Conservation (phyloP, 179 eudicot species). For the Spinacia oleracea region DNA sequence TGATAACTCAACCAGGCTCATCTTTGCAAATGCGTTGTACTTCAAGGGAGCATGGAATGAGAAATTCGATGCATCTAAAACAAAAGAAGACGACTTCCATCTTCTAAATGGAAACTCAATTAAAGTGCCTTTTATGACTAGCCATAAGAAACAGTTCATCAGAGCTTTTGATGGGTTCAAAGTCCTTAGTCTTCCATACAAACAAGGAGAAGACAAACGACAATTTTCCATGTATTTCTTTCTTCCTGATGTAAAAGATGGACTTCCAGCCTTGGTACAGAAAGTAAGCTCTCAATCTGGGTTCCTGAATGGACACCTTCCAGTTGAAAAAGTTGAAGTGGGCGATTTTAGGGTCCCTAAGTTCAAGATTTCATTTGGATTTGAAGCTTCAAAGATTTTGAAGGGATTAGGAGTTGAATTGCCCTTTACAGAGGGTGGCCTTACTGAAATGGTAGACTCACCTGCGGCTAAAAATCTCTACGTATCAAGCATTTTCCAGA, state of each 20-base stretch:
- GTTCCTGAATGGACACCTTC: slow-evolving; percentile 44
- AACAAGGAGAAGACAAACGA: slow-evolving; percentile 66
- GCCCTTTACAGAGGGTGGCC: slow-evolving; percentile 37
- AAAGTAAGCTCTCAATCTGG: slow-evolving; percentile 50
- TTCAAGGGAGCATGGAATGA: slow-evolving; percentile 75
- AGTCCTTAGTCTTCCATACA: slow-evolving; percentile 65
- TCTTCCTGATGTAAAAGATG: slow-evolving; percentile 67
- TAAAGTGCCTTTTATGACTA: slow-evolving; percentile 79
- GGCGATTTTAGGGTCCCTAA: slow-evolving; percentile 38
- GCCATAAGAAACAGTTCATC: slow-evolving; percentile 49
- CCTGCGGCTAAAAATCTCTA: slow-evolving; percentile 27
- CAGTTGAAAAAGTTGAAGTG: slow-evolving; percentile 19
- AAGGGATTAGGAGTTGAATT: slow-evolving; percentile 36
- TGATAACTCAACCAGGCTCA: slow-evolving; percentile 50
- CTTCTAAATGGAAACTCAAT: slow-evolving; percentile 59
- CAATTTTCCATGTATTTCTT: slow-evolving; percentile 65
- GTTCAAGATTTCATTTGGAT: slow-evolving; percentile 46
- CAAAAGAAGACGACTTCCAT: slow-evolving; percentile 67
- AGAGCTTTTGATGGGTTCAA: slow-evolving; percentile 52
- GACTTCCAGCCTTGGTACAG: slow-evolving; percentile 46
- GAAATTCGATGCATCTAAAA: slow-evolving; percentile 50
- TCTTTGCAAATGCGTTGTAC: slow-evolving; percentile 76
- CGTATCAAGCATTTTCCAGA: slow-evolving; percentile 42
- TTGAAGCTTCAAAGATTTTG: slow-evolving; percentile 39
- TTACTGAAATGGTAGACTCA: slow-evolving; percentile 43